Base-by-base conservation (phyloP, 345 rosid species). In the Gossypium arboreum region DNA sequence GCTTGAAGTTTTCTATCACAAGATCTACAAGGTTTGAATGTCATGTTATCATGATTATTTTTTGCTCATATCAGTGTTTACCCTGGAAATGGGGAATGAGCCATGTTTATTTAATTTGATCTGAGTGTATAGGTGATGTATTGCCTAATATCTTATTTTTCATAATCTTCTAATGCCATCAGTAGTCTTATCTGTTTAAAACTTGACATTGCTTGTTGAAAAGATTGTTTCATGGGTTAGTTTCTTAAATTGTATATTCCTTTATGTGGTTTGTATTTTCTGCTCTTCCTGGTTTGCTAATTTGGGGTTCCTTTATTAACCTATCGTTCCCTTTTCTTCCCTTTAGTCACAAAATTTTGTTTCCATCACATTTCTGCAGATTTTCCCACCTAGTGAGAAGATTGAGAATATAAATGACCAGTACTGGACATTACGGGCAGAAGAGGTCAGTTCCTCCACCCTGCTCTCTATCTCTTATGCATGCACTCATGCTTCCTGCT, bases 391-490 rank as follows among this genome's bases (percentile, higher is more conserved):
- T 50, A 75, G 70, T 77, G 98, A 93, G 83, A 91, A 87, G 86
- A 96, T 96, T 76, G 97, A 93, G 84, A 90, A 88, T 73, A 93
- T 96, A 77, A 93, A 92, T 88, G 97, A 96, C 81, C 97, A 92
- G 70, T 93, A 89, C 86, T 93, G 97, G 99, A 93, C 97, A 64
- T 76, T 93, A 71, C 90, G 97, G 71, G 99, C 97, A 72, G 99
- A 96, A 85, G 99, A 96, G 97, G 99, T 86, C 62, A 76, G 79
- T 79, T 48, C 3, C 72, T 7, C 52, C 71, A 63, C 1, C 25
- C 22, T 59, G 3, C 24, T 22, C 27, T 52, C 39, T 29, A 4
- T 29, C 6, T 29, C 39, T 22, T 3, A 25, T 59, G 64, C 39
- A 12, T 25, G 41, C 41, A 59, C 24, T 16, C 24, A 16, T 29